Evolutionary conservation across 1,139 yeast genomes (phyloP).

Genomic region (Lodderomyces beijingensis): DNA sequence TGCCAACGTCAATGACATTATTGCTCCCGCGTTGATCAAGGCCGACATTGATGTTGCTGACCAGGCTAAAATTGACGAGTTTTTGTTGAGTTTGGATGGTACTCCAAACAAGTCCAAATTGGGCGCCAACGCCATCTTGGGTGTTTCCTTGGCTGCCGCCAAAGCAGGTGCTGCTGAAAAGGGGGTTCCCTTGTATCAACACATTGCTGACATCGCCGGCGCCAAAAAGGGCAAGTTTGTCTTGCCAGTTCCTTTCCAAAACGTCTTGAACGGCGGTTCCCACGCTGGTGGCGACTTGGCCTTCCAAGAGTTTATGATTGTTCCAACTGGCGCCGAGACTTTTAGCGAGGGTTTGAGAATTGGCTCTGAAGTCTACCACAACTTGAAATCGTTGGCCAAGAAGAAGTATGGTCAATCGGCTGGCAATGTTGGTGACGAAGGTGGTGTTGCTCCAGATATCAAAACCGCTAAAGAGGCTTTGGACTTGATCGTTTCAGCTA

Average conservation of each 20-base stretch:
- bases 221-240: conserved; percentile 62
- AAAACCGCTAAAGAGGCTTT: conserved; percentile 91
- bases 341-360: conserved; percentile 93
- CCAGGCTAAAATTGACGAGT: conserved; percentile 77
- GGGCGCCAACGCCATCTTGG: conserved; percentile 95
- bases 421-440: conserved; percentile 99
- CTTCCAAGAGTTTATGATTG: conserved; percentile 98
- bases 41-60: conserved; percentile 71
- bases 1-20: conserved; percentile 80
- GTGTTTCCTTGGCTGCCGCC: conserved; percentile 90
- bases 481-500: conserved; percentile 83
- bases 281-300: conserved; percentile 99
- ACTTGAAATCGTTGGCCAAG: conserved; percentile 85
- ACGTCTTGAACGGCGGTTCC: conserved; percentile 97
- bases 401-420: conserved; percentile 94
- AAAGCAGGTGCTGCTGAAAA: conserved; percentile 94
- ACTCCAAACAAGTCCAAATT: conserved; percentile 90
- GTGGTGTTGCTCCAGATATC: conserved; percentile 99
- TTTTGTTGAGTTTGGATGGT: conserved; percentile 78
- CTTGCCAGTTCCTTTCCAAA: conserved; percentile 94
- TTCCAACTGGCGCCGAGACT: conserved; percentile 80
- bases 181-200: conserved; percentile 80
- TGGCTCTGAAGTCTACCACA: conserved; percentile 95
- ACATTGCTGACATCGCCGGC: conserved; percentile 69
- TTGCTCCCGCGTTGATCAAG: conserved; percentile 82